Percentiles rank a stretch among this genome's conserved stretches.
Evolutionary conservation across 306 rosid species (phyloP).

Genomic region (Cyamopsis tetragonoloba): DNA sequence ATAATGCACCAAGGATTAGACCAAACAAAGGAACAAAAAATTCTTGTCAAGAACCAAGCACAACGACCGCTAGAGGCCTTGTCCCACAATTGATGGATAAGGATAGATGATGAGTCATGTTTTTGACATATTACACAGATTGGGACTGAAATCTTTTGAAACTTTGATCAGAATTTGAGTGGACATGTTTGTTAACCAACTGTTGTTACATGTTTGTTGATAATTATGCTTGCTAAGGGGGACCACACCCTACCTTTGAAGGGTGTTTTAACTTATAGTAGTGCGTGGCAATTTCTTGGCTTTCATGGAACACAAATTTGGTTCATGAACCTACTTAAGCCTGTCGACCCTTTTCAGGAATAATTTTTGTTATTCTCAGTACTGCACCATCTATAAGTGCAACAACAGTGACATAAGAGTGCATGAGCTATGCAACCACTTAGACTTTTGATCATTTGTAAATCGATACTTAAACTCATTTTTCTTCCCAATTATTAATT

Average conservation of each 20-base stretch:
- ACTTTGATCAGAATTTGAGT: conserved; percentile 37
- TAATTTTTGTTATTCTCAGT: conserved; percentile 15
- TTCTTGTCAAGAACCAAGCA: conserved; percentile 7
- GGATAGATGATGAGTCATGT: conserved; percentile 22
- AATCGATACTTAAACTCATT: too few relatives aligned
- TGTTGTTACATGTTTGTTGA: conserved; percentile 25
- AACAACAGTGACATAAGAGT: background rate
- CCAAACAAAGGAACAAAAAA: background rate
- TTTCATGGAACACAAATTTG: conserved; percentile 10
- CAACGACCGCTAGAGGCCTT: conserved; percentile 10
- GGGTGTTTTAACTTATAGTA: conserved; percentile 27
- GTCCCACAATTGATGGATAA: conserved; percentile 36
- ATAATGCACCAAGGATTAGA: background rate
- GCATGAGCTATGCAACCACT: too few relatives aligned
- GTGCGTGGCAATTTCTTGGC: conserved; percentile 25
- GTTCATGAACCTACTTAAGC: conserved; percentile 3
- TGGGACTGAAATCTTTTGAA: conserved; percentile 8
- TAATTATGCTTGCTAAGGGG: conserved; percentile 35
- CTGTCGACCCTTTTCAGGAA: conserved; percentile 8
- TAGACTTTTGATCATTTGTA: too few relatives aligned
- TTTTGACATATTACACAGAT: conserved; percentile 20
- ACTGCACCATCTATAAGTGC: conserved; percentile 21
- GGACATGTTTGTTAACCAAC: conserved; percentile 38
- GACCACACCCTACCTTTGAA: conserved; percentile 24
- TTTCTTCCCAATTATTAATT: too few relatives aligned